These are phyloP conservation scores for Pseudocercospora fijiensis DNA, from an alignment of 2,329 filamentous ascomycete genomes.

Conservation along the genomic window DNA sequence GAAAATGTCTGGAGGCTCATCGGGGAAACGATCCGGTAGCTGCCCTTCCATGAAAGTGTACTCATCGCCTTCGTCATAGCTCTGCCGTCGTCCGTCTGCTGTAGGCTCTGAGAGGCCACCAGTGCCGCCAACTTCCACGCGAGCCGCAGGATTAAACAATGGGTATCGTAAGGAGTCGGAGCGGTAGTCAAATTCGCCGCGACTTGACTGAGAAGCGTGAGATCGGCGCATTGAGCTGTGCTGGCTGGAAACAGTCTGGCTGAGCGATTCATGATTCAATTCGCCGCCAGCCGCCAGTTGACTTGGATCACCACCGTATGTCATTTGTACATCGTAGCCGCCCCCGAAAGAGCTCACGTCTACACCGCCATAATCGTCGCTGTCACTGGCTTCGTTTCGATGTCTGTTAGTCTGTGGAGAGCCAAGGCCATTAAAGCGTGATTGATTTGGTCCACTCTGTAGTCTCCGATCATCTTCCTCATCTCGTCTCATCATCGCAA, in stretches of 20 bases:
- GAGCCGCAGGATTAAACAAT: constrained; percentile 57
- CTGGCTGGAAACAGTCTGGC: constrained; percentile 44
- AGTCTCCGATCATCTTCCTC: constrained; percentile 65
- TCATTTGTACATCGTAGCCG: constrained; percentile 63
- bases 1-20: constrained; percentile 83
- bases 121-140: constrained; percentile 86
- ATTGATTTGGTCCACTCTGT: constrained; percentile 57
- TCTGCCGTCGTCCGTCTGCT: constrained; percentile 64
- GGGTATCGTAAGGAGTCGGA: constrained; percentile 57
- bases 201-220: constrained; percentile 44
- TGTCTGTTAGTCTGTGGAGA: constrained; percentile 38
- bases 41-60: constrained; percentile 47
- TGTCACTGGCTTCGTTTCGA: constrained; percentile 61
- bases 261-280: constrained; percentile 36
- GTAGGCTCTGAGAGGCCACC: constrained; percentile 79
- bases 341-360: constrained; percentile 75
- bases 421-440: constrained; percentile 50
- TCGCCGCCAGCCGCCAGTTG: constrained; percentile 41
- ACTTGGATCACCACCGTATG: constrained; percentile 57
- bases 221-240: constrained; percentile 48
- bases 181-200: constrained; percentile 45
- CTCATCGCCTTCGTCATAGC: constrained; percentile 93
- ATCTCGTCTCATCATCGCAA: constrained; percentile 79
- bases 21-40: constrained; percentile 39
- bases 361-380: constrained; percentile 64